These are phyloP conservation scores for Zygoascus tannicola DNA, from an alignment of 805 yeast species.

Conservation along the genomic window DNA sequence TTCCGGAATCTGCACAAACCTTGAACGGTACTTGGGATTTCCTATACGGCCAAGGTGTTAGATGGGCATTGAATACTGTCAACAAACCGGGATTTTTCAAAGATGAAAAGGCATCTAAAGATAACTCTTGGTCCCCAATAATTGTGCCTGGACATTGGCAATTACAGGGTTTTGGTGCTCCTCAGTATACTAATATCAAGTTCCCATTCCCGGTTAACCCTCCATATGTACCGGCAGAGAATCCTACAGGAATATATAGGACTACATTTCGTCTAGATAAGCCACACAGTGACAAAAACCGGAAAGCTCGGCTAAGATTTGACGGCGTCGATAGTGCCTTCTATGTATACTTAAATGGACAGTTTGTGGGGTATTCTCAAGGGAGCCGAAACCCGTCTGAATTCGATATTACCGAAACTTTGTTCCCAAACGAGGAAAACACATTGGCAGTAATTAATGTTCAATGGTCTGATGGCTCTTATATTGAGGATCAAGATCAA, in stretches of 20 bases:
- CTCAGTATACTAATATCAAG: constrained; percentile 29
- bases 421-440: constrained; percentile 7
- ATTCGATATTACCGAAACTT: constrained; percentile 21
- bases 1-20: constrained; percentile 7
- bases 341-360: constrained; percentile 29
- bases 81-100: neutral
- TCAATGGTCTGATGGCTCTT: constrained; percentile 27
- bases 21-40: constrained; percentile 26
- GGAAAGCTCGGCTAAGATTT: constrained; percentile 24
- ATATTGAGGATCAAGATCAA: constrained; percentile 32
- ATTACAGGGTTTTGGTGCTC: constrained; percentile 29
- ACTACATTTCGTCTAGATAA: constrained; percentile 17
- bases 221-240: constrained; percentile 28
- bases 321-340: constrained; percentile 33
- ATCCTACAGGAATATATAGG: constrained; percentile 30
- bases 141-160: constrained; percentile 33
- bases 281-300: constrained; percentile 6
- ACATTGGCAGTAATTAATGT: constrained; percentile 22
- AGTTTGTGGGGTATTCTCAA: constrained; percentile 27
- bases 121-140: constrained; percentile 7
- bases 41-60: constrained; percentile 7
- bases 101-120: neutral
- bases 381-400: constrained; percentile 31
- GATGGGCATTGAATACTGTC: constrained; percentile 1
- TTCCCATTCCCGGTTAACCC: constrained; percentile 30